phyloP scores from a whole-genome alignment of 306 rosid species.

The Comarum palustre region DNA sequence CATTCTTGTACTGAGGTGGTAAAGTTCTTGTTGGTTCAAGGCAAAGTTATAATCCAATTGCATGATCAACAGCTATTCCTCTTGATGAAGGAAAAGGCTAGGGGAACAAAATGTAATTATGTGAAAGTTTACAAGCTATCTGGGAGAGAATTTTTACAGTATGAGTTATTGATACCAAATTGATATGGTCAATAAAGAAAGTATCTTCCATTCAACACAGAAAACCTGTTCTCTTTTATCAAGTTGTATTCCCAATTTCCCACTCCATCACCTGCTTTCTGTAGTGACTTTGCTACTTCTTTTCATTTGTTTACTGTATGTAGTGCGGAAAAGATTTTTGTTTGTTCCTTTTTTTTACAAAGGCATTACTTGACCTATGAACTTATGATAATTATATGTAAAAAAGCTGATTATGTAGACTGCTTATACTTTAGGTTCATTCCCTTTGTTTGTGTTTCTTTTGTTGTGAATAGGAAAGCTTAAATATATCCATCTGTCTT shows the following conservation, averaged over 20 bases:
- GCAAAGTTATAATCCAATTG: neutral
- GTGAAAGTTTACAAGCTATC: neutral
- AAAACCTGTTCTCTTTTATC: neutral
- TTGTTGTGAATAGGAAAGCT: slow-evolving; percentile 6
- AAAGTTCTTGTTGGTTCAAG: neutral
- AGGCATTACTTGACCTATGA: neutral
- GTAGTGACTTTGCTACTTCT: neutral
- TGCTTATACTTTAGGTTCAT: neutral
- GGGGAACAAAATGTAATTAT: neutral
- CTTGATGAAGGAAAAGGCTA: neutral
- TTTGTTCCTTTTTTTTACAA: neutral
- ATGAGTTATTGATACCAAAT: neutral
- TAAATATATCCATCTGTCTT: neutral
- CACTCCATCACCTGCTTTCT: neutral
- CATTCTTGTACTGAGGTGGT: neutral
- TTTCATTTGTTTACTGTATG: neutral
- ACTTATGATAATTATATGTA: neutral
- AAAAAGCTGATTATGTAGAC: neutral
- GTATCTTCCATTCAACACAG: neutral
- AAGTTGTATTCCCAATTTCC: neutral
- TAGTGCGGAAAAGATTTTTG: neutral
- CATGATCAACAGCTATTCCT: neutral
- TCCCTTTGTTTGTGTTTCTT: neutral
- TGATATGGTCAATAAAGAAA: neutral
- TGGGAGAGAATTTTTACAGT: neutral